Evolutionary conservation across 768 basidiomycete genomes (phyloP).

Genomic region (Leccinum disarticulatum): DNA sequence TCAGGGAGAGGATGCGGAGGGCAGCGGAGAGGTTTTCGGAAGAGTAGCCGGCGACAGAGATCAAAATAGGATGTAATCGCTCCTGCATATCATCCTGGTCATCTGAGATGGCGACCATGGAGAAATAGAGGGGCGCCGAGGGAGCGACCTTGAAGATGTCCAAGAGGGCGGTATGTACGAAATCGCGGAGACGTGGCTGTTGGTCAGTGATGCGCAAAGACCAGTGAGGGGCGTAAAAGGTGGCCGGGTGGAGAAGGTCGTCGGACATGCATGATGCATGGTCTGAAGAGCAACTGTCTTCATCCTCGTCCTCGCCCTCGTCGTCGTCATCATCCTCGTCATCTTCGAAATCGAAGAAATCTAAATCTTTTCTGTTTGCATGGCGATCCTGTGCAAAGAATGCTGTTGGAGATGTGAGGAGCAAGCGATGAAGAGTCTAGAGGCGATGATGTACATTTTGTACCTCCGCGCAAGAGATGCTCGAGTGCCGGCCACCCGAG

Average conservation of each 20-base stretch:
- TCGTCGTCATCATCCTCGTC: slow-evolving; percentile 32
- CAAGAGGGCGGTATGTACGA: slow-evolving; percentile 47
- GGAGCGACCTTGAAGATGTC: slow-evolving; percentile 52
- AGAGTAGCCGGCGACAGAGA: slow-evolving; percentile 45
- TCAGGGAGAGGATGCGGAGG: slow-evolving; percentile 48
- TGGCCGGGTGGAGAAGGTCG: slow-evolving; percentile 28
- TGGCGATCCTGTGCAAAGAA: slow-evolving; percentile 10
- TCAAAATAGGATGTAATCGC: slow-evolving; percentile 35
- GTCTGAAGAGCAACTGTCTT: slow-evolving; percentile 27
- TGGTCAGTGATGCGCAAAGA: slow-evolving; percentile 40
- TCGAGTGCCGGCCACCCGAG: slow-evolving; percentile 54
- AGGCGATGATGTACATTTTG: slow-evolving; percentile 33
- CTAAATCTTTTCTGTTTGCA: neutral
- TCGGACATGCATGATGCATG: slow-evolving; percentile 22
- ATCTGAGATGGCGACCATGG: slow-evolving; percentile 40
- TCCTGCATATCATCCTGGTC: slow-evolving; percentile 35
- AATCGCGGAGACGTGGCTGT: slow-evolving; percentile 39
- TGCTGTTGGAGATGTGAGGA: neutral
- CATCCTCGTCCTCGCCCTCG: slow-evolving; percentile 36
- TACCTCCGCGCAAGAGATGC: slow-evolving; percentile 55
- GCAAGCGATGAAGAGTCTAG: neutral
- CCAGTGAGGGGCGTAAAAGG: slow-evolving; percentile 55
- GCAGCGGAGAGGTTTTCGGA: slow-evolving; percentile 56
- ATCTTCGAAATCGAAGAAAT: slow-evolving; percentile 17
- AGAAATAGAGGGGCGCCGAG: slow-evolving; percentile 44